Evolutionary conservation across 2,329 filamentous ascomycete genomes (phyloP), one percentile per base, ranked within the genome.

Genomic region (Amylocarpus encephaloides): DNA sequence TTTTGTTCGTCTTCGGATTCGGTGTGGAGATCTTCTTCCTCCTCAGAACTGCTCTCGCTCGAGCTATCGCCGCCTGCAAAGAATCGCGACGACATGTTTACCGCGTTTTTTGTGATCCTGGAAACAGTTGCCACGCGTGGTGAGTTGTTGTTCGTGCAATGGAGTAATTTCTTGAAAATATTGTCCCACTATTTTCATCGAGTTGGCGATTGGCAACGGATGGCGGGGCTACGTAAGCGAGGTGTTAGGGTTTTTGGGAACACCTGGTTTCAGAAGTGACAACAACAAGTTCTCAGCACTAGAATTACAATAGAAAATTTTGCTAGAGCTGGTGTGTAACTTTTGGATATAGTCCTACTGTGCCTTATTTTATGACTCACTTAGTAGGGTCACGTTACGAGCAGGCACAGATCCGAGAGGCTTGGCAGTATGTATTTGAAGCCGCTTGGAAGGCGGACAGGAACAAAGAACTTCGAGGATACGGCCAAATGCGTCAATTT

Each of bases 61-160:
- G 92, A 95, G 82, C 91, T 96, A 73, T 95, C 91, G 70, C 87
- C 87, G 72, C 89, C 87, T 80, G 97, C 97, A 75, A 97, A 97
- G 75, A 97, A 98, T 76, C 90, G 87, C 80, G 93, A 97, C 87
- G 92, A 93, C 56, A 68, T 86, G 74, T 70, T 11, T 40, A 40
- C 49, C 36, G 48, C 42, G 43, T 32, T 26, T 47, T 44, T 44
- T 50, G 52, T 33, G 50, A 43, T 53, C 45, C 22, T 48, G 32
- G 32, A 18, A 43, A 33, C 39, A 26, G 47, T 47, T 48, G 50
- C 40, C 22, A 40, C 46, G 49, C 35, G 42, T 42, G 43, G 46
- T 29, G 35, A 45, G 49, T 30, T 53, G 49, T 43, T 46, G 46
- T 41, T 33, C n/a, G 39, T 44, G 43, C 29, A 36, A 44, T 45